Conservation (phyloP, 805 yeast genomes). For the Candida caryicola region DNA sequence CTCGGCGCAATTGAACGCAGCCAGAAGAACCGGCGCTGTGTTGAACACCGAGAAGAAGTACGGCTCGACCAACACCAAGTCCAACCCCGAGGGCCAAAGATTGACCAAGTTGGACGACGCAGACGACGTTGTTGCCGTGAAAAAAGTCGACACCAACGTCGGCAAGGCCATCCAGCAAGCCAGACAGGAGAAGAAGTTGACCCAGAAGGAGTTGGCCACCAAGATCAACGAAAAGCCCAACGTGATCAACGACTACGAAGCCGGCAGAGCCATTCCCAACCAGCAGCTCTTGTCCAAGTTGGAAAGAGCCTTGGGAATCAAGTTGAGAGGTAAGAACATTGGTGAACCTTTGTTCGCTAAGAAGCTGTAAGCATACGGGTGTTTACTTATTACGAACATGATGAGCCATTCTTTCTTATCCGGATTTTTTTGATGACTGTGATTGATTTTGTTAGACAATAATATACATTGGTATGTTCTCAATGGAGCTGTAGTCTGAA, state of each 20-base stretch:
- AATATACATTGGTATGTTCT: neutral
- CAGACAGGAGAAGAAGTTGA: conserved; percentile 80
- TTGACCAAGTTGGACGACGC: conserved; percentile 90
- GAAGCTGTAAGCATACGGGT: conserved; percentile 37
- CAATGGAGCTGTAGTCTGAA: neutral
- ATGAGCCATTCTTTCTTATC: neutral
- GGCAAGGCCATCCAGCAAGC: conserved; percentile 86
- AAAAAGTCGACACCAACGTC: conserved; percentile 78
- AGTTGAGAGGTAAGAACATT: conserved; percentile 92
- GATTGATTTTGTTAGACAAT: neutral
- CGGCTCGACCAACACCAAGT: conserved; percentile 54
- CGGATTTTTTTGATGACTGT: neutral
- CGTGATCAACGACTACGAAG: conserved; percentile 93
- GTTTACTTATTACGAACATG: conserved; percentile 2
- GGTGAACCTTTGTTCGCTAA: conserved; percentile 78
- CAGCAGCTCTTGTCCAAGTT: conserved; percentile 91
- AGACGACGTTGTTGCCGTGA: conserved; percentile 89
- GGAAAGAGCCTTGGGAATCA: conserved; percentile 92
- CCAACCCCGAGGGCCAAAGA: conserved; percentile 90
- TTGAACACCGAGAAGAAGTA: conserved; percentile 92
- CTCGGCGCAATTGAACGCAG: conserved; percentile 79
- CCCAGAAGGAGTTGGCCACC: conserved; percentile 96
- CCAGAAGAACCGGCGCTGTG: conserved; percentile 88
- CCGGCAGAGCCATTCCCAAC: conserved; percentile 94
- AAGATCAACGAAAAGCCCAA: conserved; percentile 94